phyloP scores from a whole-genome alignment of 2,329 filamentous ascomycete genomes.

The Didymella pinodella region DNA sequence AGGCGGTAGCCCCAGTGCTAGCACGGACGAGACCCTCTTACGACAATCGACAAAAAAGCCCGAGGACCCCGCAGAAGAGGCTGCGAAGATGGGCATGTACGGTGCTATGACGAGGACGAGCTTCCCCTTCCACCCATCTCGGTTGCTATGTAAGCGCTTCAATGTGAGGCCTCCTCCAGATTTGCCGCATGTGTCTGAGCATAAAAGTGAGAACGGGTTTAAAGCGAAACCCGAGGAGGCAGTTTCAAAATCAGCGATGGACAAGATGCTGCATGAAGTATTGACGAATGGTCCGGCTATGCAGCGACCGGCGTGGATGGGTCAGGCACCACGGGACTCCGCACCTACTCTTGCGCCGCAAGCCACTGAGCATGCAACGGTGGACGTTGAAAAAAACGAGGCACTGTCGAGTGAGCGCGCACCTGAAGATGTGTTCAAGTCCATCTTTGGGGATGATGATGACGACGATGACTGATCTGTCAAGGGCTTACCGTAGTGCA shows the following conservation, averaged over 20 bases:
- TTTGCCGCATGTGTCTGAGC: constrained; percentile 64
- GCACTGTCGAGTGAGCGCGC: constrained; percentile 77
- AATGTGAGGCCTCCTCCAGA: constrained; percentile 80
- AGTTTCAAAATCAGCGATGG: constrained; percentile 63
- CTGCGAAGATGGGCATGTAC: constrained; percentile 91
- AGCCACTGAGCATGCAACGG: constrained; percentile 41
- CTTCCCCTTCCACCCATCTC: constrained; percentile 77
- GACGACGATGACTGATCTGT: constrained; percentile 22
- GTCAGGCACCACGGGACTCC: constrained; percentile 13
- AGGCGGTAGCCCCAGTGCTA: constrained; percentile 19
- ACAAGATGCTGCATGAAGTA: constrained; percentile 46
- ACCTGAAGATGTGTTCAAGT: constrained; percentile 82
- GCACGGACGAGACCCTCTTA: constrained; percentile 48
- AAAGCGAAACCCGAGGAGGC: constrained; percentile 53
- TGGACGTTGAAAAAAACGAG: constrained; percentile 80
- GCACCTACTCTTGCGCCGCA: constrained; percentile 9
- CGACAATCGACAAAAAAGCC: constrained; percentile 64
- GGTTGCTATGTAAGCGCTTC: constrained; percentile 93
- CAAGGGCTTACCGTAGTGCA: background rate
- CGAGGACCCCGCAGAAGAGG: constrained; percentile 81
- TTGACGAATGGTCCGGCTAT: constrained; percentile 37
- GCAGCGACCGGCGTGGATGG: constrained; percentile 45
- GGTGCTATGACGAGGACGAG: constrained; percentile 81
- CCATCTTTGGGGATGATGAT: constrained; percentile 91
- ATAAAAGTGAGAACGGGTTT: constrained; percentile 45